A percentile compares a stretch with the other conserved stretches of the same genome.
Conservation (phyloP, 495 filamentous ascomycete species). For the Ramalina intermedia region DNA sequence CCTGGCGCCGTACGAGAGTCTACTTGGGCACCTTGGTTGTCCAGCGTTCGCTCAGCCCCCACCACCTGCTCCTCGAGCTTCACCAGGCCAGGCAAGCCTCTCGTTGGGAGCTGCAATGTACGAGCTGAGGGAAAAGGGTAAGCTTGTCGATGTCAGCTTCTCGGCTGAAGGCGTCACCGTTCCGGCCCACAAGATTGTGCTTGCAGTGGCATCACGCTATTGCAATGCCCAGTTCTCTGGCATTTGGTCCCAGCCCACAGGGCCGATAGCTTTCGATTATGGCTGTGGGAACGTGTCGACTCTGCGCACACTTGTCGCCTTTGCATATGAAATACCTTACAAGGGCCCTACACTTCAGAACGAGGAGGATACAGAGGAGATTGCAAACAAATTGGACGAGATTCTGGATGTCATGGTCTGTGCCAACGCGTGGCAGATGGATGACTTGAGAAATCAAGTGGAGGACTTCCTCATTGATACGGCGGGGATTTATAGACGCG, state of each 20-base stretch:
- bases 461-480: slow-evolving; percentile 4
- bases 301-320: slow-evolving; percentile 15
- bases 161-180: slow-evolving; percentile 10
- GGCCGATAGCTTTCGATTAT: slow-evolving; percentile 7
- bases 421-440: slow-evolving; percentile 7
- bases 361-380: slow-evolving; percentile 6
- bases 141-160: slow-evolving; percentile 16
- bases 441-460: background rate
- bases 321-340: slow-evolving; percentile 16
- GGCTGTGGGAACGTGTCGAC: slow-evolving; percentile 10
- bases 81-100: background rate
- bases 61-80: background rate
- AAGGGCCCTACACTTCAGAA: slow-evolving; percentile 7
- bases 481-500: slow-evolving; percentile 2
- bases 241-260: slow-evolving; percentile 4
- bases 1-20: slow-evolving; percentile 16
- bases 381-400: slow-evolving; percentile 8
- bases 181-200: slow-evolving; percentile 15
- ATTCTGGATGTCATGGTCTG: slow-evolving; percentile 16
- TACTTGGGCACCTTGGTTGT: slow-evolving; percentile 15
- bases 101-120: background rate
- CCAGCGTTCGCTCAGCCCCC: slow-evolving; percentile 14
- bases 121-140: slow-evolving; percentile 7
- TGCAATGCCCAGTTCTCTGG: slow-evolving; percentile 14
- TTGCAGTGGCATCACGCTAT: slow-evolving; percentile 15